Evolutionary conservation across 805 yeast genomes (phyloP).

Genomic region (Pichia scutulata): DNA sequence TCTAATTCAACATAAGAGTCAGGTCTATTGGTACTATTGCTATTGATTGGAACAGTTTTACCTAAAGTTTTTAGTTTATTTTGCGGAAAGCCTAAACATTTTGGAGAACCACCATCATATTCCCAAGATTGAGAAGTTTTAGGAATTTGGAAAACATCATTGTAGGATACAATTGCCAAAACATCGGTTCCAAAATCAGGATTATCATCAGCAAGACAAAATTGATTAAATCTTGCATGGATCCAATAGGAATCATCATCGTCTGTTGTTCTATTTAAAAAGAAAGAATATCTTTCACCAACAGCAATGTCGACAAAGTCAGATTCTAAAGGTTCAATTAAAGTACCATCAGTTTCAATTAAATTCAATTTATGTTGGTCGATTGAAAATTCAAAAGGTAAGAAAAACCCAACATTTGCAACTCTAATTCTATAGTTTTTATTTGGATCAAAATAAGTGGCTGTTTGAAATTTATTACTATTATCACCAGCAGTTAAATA

Average conservation of each 20-base stretch:
- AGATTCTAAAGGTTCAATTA: slow-evolving; percentile 34
- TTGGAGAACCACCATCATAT: slow-evolving; percentile 13
- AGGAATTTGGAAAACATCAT: slow-evolving; percentile 31
- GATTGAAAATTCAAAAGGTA: slow-evolving; percentile 44
- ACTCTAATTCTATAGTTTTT: slow-evolving; percentile 43
- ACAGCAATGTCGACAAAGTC: slow-evolving; percentile 15
- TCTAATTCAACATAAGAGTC: slow-evolving; percentile 10
- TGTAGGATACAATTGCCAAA: slow-evolving; percentile 13
- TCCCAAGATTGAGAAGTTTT: slow-evolving; percentile 38
- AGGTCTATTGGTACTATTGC: slow-evolving; percentile 13
- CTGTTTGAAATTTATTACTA: slow-evolving; percentile 5
- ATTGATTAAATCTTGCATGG: slow-evolving; percentile 16
- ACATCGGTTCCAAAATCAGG: slow-evolving; percentile 15
- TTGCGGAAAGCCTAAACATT: slow-evolving; percentile 16
- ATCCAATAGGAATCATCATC: slow-evolving; percentile 7
- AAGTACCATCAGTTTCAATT: slow-evolving; percentile 54
- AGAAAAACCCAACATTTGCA: slow-evolving; percentile 50
- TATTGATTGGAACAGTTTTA: slow-evolving; percentile 8
- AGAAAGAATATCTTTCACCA: slow-evolving; percentile 19
- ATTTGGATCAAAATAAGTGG: slow-evolving; percentile 31
- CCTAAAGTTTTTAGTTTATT: slow-evolving; percentile 10
- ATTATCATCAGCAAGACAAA: slow-evolving; percentile 14
- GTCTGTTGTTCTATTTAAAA: slow-evolving; percentile 8
- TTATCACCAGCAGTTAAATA: slow-evolving; percentile 4
- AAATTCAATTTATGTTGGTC: slow-evolving; percentile 47